phyloP scores from a whole-genome alignment of 805 yeast genomes.

The Blastobotrys robertii region DNA sequence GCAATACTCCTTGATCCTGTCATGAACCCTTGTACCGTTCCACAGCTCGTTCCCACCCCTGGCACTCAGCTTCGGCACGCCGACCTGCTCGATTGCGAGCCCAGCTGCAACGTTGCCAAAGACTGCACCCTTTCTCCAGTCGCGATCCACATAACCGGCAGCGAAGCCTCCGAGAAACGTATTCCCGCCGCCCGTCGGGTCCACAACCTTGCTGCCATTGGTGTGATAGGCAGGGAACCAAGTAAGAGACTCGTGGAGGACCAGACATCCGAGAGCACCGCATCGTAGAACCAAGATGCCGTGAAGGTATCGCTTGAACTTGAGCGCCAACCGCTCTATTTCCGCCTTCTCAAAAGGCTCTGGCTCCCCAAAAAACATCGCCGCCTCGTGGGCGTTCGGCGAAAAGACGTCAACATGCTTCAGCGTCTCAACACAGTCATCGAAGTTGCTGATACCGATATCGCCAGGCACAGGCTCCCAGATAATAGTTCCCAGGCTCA shows the following conservation, averaged over 20 bases:
- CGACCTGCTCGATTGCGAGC: constrained; percentile 68
- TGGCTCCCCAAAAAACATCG: constrained; percentile 42
- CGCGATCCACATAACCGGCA: constrained; percentile 42
- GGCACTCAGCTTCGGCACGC: constrained; percentile 42
- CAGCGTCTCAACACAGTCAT: constrained; percentile 31
- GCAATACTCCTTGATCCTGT: background rate
- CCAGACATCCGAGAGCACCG: constrained; percentile 61
- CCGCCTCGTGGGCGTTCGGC: constrained; percentile 82
- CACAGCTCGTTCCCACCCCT: constrained; percentile 2
- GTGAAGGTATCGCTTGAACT: constrained; percentile 34
- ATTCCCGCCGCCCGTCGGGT: constrained; percentile 95
- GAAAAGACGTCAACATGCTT: constrained; percentile 50
- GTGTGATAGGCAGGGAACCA: constrained; percentile 72
- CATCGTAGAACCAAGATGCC: constrained; percentile 54
- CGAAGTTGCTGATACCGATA: constrained; percentile 45
- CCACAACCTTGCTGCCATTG: constrained; percentile 40
- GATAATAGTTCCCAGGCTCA: constrained; percentile 35
- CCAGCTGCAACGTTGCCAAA: constrained; percentile 77
- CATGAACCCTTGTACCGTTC: background rate
- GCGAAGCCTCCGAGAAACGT: constrained; percentile 77
- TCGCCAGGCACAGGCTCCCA: constrained; percentile 87
- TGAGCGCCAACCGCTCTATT: constrained; percentile 36
- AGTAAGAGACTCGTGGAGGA: constrained; percentile 24
- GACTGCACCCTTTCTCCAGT: constrained; percentile 41
- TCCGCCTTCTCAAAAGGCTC: constrained; percentile 33